phyloP scores from a whole-genome alignment of 2,329 filamentous ascomycete genomes.

The Eutypella sp. region DNA sequence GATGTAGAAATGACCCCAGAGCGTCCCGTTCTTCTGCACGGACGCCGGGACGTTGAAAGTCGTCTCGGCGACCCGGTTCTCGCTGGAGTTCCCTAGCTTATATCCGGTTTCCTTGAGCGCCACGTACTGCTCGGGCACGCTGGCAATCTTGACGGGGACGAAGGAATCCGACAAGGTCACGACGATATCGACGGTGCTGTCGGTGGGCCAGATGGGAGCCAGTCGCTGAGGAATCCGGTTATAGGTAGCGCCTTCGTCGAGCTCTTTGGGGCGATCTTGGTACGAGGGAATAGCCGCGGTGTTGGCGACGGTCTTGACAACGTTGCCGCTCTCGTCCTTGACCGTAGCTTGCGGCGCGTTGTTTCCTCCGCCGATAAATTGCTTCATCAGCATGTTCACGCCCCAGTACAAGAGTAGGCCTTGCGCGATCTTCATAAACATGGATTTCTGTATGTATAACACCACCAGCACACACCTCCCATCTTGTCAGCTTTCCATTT shows the following conservation, averaged over 20 bases:
- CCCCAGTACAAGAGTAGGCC: slow-evolving; percentile 53
- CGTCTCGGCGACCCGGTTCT: slow-evolving; percentile 72
- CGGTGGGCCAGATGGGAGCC: slow-evolving; percentile 81
- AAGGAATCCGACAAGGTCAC: slow-evolving; percentile 79
- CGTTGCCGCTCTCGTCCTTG: slow-evolving; percentile 47
- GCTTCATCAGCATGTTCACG: slow-evolving; percentile 53
- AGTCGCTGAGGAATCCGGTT: slow-evolving; percentile 64
- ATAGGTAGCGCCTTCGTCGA: slow-evolving; percentile 59
- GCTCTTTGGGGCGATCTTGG: slow-evolving; percentile 54
- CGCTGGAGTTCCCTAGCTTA: slow-evolving; percentile 70
- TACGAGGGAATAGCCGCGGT: slow-evolving; percentile 58
- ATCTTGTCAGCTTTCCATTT: not conserved
- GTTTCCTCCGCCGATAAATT: slow-evolving; percentile 44
- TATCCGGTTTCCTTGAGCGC: slow-evolving; percentile 80
- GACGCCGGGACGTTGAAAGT: slow-evolving; percentile 70
- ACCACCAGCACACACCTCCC: too few relatives aligned
- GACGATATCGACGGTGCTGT: slow-evolving; percentile 74
- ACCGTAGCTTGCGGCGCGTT: slow-evolving; percentile 43
- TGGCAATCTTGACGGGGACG: slow-evolving; percentile 61
- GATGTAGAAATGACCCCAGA: slow-evolving; percentile 93
- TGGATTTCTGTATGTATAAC: slow-evolving; percentile 24
- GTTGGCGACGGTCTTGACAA: slow-evolving; percentile 49
- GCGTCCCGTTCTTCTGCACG: slow-evolving; percentile 86
- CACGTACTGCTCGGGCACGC: slow-evolving; percentile 60
- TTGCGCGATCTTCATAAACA: slow-evolving; percentile 45